A percentile compares a stretch with the other conserved stretches of the same genome.
Conservation (phyloP, 2,329 filamentous ascomycete species). For the Diaporthe vaccinii region DNA sequence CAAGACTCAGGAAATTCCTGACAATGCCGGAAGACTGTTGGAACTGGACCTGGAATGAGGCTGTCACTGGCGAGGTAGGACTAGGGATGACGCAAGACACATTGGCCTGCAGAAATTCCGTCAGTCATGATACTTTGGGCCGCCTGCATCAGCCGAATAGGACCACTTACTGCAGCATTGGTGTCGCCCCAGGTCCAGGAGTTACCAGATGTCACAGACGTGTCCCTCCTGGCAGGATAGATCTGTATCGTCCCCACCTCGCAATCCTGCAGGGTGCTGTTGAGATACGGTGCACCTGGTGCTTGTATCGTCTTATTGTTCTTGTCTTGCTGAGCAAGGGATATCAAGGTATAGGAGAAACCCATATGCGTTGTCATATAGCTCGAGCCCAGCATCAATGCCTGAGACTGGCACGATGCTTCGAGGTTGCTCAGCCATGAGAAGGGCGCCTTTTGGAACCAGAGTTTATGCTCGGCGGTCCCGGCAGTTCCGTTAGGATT, state of each 20-base stretch:
- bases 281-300: not conserved
- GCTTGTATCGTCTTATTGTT: not conserved
- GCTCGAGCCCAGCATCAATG: not conserved
- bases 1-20: not conserved
- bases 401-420: not conserved
- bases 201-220: not conserved
- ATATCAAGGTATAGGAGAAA: slow-evolving; percentile 1
- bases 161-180: not conserved
- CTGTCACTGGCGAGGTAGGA: not conserved
- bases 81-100: not conserved
- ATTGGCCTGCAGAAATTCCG: not conserved
- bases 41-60: not conserved
- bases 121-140: not conserved
- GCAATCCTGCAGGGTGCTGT: not conserved
- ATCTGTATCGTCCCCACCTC: not conserved
- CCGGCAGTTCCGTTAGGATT: not conserved
- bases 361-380: slow-evolving; percentile 5
- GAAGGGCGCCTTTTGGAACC: slow-evolving; percentile 7
- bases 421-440: slow-evolving; percentile 13
- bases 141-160: not conserved
- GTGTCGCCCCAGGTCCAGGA: not conserved
- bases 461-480: not conserved
- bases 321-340: not conserved
- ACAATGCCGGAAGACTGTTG: not conserved
- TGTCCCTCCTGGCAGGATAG: not conserved